A percentile compares a stretch with the other conserved stretches of the same genome.
phyloP scores from a whole-genome alignment of 441 rosid species.

The Dalechampia spathulata region DNA sequence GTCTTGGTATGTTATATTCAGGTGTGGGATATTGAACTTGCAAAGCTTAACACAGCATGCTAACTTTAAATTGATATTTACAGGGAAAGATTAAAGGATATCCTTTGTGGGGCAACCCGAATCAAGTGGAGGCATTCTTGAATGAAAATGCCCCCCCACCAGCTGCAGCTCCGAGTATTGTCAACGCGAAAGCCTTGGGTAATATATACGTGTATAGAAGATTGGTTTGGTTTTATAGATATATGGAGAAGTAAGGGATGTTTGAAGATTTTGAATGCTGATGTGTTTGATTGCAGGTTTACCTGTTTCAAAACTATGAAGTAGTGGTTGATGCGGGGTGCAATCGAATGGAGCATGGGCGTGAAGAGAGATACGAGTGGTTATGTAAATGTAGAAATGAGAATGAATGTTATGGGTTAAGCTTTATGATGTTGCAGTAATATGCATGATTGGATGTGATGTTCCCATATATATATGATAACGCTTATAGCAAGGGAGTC shows the following conservation, averaged over 20 bases:
- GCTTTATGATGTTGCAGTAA: too few species aligned
- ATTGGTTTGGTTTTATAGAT: too few species aligned
- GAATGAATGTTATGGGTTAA: too few species aligned
- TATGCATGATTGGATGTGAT: too few species aligned
- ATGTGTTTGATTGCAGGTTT: conserved; percentile 38
- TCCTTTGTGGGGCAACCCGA: conserved; percentile 69
- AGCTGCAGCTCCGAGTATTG: conserved; percentile 75
- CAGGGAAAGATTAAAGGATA: conserved; percentile 93
- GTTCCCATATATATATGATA: too few species aligned
- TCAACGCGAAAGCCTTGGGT: conserved; percentile 87
- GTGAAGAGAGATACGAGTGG: too few species aligned
- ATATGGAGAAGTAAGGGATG: too few species aligned
- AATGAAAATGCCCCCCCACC: conserved; percentile 73
- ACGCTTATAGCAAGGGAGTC: too few species aligned
- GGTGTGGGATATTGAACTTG: background rate
- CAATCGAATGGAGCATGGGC: too few species aligned
- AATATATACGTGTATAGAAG: too few species aligned
- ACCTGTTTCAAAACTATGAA: conserved; percentile 70
- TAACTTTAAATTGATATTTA: background rate
- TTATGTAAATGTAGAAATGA: too few species aligned
- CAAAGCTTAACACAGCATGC: background rate
- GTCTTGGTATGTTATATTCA: conserved; percentile 56
- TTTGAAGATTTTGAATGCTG: background rate
- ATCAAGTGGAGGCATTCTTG: conserved; percentile 71
- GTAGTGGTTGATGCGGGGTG: background rate